Evolutionary conservation across 2,329 filamentous ascomycete species (phyloP).

Genomic region (Gliomastix tumulicola): DNA sequence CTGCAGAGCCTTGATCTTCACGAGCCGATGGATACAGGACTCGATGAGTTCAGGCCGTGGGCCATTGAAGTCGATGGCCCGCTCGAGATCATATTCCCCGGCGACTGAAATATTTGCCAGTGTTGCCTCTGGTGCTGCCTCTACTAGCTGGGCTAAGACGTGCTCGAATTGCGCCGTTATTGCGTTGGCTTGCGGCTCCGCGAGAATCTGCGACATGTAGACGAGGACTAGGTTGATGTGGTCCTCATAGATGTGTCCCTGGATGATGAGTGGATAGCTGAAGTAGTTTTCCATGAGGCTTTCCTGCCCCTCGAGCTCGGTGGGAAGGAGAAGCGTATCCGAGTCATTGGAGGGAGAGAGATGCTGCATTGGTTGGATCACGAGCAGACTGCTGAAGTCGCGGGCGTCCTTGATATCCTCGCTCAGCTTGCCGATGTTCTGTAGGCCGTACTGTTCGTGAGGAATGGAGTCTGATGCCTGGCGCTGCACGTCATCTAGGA

Average conservation of each 20-base stretch:
- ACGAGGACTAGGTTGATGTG: slow-evolving; percentile 1
- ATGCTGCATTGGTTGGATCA: slow-evolving; percentile 6
- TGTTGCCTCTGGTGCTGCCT: neutral
- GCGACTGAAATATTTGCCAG: neutral
- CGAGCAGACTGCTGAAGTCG: slow-evolving; percentile 9
- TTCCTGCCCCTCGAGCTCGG: neutral
- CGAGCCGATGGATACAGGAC: slow-evolving; percentile 4
- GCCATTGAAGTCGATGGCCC: slow-evolving; percentile 2
- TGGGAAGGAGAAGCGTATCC: neutral
- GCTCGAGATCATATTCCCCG: neutral
- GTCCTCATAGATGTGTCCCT: neutral
- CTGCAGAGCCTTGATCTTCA: slow-evolving; percentile 1
- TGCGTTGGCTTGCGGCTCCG: slow-evolving; percentile 1
- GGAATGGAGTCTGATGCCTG: slow-evolving; percentile 6
- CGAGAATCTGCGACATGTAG: slow-evolving; percentile 1
- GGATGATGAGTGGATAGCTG: slow-evolving; percentile 5
- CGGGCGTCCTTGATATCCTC: slow-evolving; percentile 4
- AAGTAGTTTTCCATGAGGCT: slow-evolving; percentile 5
- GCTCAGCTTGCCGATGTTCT: slow-evolving; percentile 8
- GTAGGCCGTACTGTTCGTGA: slow-evolving; percentile 10
- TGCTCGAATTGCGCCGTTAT: slow-evolving; percentile 5
- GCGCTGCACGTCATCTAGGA: slow-evolving; percentile 2
- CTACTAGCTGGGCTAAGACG: slow-evolving; percentile 2
- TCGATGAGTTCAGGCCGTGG: neutral
- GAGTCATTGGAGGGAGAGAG: neutral